Percentiles rank a stretch among this genome's conserved stretches.
phyloP scores from a whole-genome alignment of 345 rosid genomes.

The Ceriops decandra region DNA sequence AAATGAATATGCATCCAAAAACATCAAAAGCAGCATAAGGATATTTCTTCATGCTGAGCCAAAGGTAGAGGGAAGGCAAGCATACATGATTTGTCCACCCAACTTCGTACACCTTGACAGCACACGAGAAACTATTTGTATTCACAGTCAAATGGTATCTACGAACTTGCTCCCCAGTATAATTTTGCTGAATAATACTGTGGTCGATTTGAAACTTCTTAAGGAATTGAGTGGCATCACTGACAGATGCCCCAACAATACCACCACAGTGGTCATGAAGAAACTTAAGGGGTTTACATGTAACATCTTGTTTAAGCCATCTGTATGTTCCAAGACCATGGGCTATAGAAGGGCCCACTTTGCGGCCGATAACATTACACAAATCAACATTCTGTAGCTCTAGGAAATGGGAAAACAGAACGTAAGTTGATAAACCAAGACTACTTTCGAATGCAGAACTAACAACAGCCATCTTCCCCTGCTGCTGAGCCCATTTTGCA shows the following conservation, averaged over 20 bases:
- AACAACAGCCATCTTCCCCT: slow-evolving; percentile 80
- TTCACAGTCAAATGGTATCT: slow-evolving; percentile 46
- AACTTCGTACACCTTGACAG: slow-evolving; percentile 48
- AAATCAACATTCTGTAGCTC: slow-evolving; percentile 55
- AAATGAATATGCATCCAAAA: background rate
- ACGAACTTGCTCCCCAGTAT: slow-evolving; percentile 39
- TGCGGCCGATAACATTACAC: slow-evolving; percentile 35
- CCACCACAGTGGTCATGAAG: slow-evolving; percentile 42
- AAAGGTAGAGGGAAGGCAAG: background rate
- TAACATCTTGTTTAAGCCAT: slow-evolving; percentile 84
- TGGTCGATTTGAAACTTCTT: slow-evolving; percentile 56
- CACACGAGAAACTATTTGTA: slow-evolving; percentile 45
- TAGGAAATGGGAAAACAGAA: slow-evolving; percentile 63
- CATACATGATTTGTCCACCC: slow-evolving; percentile 32
- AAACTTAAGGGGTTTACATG: slow-evolving; percentile 51
- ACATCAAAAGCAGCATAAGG: background rate
- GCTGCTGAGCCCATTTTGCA: slow-evolving; percentile 78
- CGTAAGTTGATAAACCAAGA: slow-evolving; percentile 62
- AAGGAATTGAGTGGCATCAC: slow-evolving; percentile 46
- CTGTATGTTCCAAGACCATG: slow-evolving; percentile 92
- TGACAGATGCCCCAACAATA: slow-evolving; percentile 56
- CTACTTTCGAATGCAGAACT: slow-evolving; percentile 93
- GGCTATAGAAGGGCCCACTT: slow-evolving; percentile 43
- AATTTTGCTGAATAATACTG: slow-evolving; percentile 37
- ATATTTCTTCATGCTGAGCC: background rate